These are phyloP conservation scores for Cerioporus squamosus DNA, from an alignment of 1,284 basidiomycete genomes.

Conservation along the genomic window DNA sequence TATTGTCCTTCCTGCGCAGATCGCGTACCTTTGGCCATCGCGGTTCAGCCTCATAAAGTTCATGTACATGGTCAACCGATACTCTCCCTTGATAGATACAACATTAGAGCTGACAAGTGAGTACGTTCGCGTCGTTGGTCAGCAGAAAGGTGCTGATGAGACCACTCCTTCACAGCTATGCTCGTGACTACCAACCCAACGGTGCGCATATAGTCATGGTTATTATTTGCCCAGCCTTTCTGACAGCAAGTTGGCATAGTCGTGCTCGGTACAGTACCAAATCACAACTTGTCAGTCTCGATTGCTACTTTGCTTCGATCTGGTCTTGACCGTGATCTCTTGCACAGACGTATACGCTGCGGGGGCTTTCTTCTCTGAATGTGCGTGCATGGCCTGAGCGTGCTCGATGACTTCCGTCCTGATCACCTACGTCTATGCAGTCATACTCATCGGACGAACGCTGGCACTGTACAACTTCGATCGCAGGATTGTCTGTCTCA, in stretches of 20 bases:
- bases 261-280: not conserved
- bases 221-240: too few species aligned
- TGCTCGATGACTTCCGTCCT: not conserved
- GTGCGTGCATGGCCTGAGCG: not conserved
- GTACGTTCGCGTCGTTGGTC: not conserved
- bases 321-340: not conserved
- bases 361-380: constrained; percentile 4
- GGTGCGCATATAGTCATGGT: too few species aligned
- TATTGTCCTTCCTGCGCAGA: not conserved
- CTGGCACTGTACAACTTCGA: constrained; percentile 9
- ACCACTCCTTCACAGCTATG: not conserved
- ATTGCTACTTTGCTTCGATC: not conserved
- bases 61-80: not conserved
- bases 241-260: too few species aligned
- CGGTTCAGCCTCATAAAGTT: not conserved
- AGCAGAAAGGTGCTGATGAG: not conserved
- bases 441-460: constrained; percentile 8
- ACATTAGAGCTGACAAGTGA: not conserved
- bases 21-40: not conserved
- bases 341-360: not conserved
- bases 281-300: not conserved
- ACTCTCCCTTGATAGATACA: not conserved
- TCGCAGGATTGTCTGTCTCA: not conserved
- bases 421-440: not conserved
- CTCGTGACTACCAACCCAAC: too few species aligned